Base-by-base conservation (phyloP, 345 rosid genomes). In the Camelina sativa region DNA sequence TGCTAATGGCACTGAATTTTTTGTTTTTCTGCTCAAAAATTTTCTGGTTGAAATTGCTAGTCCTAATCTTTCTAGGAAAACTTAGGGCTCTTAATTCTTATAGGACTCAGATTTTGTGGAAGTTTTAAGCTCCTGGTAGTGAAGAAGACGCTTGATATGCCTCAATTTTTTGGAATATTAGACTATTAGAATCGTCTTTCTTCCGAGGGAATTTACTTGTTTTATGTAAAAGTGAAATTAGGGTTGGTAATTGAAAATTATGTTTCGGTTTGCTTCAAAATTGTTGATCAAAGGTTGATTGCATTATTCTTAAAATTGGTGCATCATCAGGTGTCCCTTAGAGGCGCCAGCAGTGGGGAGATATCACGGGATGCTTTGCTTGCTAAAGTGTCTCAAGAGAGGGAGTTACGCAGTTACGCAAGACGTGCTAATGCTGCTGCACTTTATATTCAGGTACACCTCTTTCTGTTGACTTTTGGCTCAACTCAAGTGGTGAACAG, bases 311-410 rank as follows among this genome's bases (percentile, higher is more conserved):
- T 11, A 2, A 15, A 25, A 32, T 12, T 62, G 60, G 4, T 17
- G 28, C 28, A 25, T 28, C 68, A 67, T 80, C 74, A 95, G 99
- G 99, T 95, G 6, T 95, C 97, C 4, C 84, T 92, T 56, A 89
- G 99, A 76, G 97, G 99, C 28, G 97, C 97, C 38, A 95, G 99
- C 65, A 85, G 83, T 7, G 89, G 70, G 80, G 97, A 94, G 84
- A 91, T 94, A 35, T 85, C 97, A 15, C 84, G 99, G 63, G 96
- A 90, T 68, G 99, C 92, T 20, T 93, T 95, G 63, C 89, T 95
- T 41, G 96, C 89, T 76, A 89, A 88, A 81, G 93, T 95, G 52
- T 85, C 88, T 0, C 91, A 85, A 50, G 93, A 90, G 72, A 84
- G 99, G 78, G 92, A 90, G 91, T 83, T 85, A 22, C 97, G 99